Conservation (phyloP, 164 flowering plant species). For the Piper betle region DNA sequence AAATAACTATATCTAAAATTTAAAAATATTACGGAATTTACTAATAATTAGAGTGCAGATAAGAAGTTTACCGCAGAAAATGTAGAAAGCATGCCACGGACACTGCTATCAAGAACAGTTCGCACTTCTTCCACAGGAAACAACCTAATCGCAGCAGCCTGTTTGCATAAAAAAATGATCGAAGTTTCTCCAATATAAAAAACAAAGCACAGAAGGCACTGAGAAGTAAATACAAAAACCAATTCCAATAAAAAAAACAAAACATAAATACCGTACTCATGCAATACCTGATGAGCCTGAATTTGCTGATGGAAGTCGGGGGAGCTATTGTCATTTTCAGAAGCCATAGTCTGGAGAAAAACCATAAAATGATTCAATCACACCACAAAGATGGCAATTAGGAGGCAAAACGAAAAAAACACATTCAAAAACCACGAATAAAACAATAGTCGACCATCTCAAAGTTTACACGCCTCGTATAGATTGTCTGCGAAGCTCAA, state of each 20-base stretch:
- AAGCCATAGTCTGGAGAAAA: conserved; percentile 15
- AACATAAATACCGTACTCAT: background rate
- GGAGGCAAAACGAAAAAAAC: background rate
- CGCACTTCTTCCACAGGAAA: conserved; percentile 62
- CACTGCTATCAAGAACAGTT: conserved; percentile 42
- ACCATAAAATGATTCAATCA: background rate
- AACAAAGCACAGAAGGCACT: background rate
- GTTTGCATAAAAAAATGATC: background rate
- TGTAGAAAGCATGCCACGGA: conserved; percentile 70
- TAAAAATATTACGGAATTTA: background rate
- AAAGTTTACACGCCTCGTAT: background rate
- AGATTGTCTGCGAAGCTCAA: background rate
- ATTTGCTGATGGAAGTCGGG: conserved; percentile 30
- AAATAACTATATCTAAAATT: background rate
- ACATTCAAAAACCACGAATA: too few species aligned
- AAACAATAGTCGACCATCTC: background rate
- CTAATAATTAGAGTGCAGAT: background rate
- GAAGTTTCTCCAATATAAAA: background rate
- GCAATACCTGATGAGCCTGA: conserved; percentile 51
- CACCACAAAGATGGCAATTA: too few species aligned
- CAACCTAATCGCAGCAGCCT: conserved; percentile 69
- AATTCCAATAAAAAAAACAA: background rate
- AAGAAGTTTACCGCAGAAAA: conserved; percentile 44
- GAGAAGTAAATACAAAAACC: background rate
- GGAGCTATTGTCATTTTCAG: conserved; percentile 19